Evolutionary conservation across 148 eudicot species (phyloP), one percentile per base, ranked within the genome.

Genomic region (Spergularia marina): DNA sequence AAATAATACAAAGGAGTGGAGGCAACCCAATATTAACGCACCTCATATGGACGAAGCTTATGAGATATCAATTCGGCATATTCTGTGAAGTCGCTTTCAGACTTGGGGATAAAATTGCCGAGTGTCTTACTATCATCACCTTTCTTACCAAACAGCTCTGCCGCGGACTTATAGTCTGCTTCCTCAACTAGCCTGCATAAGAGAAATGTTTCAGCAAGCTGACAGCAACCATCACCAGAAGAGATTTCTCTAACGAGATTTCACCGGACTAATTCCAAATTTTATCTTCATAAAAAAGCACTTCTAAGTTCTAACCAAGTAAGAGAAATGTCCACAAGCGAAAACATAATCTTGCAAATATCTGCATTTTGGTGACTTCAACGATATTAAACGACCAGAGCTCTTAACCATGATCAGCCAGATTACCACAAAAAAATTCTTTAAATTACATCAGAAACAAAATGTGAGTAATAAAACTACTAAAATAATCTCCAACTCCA

Each of bases 31-130:
- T 18, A 54, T 21, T 47, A 75, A 71, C 79, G 53, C 55, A 94
- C 98, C 97, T 94, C 98, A 73, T 80, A 86, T 2, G 94, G 90
- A 2, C 94, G 88, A 58, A 94, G 97, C 75, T 90, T 94, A 83
- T 89, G 86, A 70, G 98, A 83, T 82, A 94, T 44, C 47, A 90
- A 87, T 77, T 94, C 96, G n/a, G 98, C 98, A 80, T 94, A 94
- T 77, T 94, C 97, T 34, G 73, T 18, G 61, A 94, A 94, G 81
- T 94, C 98, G 69, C 93, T 90, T 85, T 94, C 98, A 12, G 91
- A 85, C 81, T 94, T 94, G 39, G 98, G 98, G 59, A 94, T 94
- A 76, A 94, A 91, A 79, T 82, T 90, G 11, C 90, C 97, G 59
- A 94, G 86, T 7, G 82, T 87, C 86, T 84, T 94, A 8, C 86